These are phyloP conservation scores for Nicotiana knightiana DNA, from an alignment of 257 asterid species.

Conservation along the genomic window DNA sequence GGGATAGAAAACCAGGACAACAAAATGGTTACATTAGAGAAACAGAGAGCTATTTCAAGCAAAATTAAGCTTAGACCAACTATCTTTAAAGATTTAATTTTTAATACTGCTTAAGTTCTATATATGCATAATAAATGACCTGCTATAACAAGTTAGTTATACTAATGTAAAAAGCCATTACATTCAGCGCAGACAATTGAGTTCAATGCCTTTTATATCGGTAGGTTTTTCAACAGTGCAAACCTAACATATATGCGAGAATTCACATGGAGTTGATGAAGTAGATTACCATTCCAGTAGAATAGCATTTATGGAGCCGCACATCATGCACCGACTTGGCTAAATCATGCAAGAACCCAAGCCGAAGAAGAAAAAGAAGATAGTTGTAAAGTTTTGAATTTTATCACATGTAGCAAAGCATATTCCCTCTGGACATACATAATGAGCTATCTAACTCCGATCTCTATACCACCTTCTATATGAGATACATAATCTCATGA, in stretches of 20 bases:
- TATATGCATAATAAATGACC: no score
- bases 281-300: not conserved
- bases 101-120: no score
- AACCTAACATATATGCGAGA: not conserved
- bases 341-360: not conserved
- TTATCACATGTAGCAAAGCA: not conserved
- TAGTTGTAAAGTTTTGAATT: not conserved
- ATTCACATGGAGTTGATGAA: not conserved
- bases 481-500: no score
- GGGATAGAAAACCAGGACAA: no score
- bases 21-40: not conserved
- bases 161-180: no score
- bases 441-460: not conserved
- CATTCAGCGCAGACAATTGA: no score
- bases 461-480: no score
- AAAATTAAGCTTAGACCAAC: not conserved
- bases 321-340: not conserved
- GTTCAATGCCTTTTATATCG: not conserved
- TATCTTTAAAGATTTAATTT: no score
- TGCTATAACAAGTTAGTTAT: no score
- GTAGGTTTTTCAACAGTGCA: not conserved
- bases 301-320: not conserved
- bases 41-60: not conserved
- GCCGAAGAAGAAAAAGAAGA: no score
- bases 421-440: not conserved